These are phyloP conservation scores for Onygena corvina DNA, from an alignment of 2,329 filamentous ascomycete genomes.

Conservation along the genomic window DNA sequence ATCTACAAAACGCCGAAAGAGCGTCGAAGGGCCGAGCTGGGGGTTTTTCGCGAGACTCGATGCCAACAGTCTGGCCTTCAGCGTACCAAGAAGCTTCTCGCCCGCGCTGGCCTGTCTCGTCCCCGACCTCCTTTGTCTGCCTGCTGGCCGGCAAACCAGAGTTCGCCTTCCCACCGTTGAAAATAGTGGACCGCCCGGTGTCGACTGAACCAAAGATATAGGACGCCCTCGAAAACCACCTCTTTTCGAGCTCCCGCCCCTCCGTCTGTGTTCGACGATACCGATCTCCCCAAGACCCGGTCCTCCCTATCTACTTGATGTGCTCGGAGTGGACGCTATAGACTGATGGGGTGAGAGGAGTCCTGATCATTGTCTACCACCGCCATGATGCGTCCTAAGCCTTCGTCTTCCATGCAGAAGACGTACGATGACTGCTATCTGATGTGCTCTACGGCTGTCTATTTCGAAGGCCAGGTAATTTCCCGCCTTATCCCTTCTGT, in stretches of 20 bases:
- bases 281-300: background rate
- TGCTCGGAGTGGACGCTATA: background rate
- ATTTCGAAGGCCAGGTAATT: conserved; percentile 80
- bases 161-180: background rate
- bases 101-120: too few relatives aligned
- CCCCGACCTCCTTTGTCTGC: background rate
- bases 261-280: background rate
- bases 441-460: conserved; percentile 87
- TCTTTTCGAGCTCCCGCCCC: background rate
- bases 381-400: conserved; percentile 44
- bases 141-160: background rate
- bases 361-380: background rate
- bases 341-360: conserved; percentile 5
- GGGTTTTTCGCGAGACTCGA: background rate
- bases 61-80: background rate
- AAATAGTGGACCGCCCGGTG: background rate
- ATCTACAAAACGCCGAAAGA: background rate
- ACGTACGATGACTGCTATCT: conserved; percentile 95
- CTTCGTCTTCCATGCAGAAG: conserved; percentile 72
- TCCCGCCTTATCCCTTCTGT: background rate
- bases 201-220: background rate
- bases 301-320: background rate
- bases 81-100: too few relatives aligned
- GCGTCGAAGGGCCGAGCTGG: background rate
- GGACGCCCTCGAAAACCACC: too few relatives aligned